Evolutionary conservation across 2,329 filamentous ascomycete genomes (phyloP), one percentile per base, ranked within the genome.

Genomic region (Lecanosticta acicola): DNA sequence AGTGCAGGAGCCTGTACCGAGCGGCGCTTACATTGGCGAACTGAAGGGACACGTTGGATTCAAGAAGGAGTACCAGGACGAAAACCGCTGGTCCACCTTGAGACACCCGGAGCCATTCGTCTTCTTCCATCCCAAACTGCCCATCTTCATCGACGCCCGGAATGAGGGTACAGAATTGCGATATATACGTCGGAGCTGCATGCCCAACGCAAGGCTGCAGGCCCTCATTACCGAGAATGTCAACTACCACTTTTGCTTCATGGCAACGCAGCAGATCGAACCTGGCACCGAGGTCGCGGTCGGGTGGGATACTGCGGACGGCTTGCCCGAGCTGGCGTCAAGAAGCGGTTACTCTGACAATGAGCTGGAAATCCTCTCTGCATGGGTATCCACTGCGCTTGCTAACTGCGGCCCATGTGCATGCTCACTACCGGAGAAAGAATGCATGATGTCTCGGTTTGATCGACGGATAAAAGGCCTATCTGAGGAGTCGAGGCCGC

Each of bases 161-260:
- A 80, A 80, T 63, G 88, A 94, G 70, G 93, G 91, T 17, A 95
- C 87, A 3, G 72, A 81, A 29, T 82, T 93, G 46, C 85, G 93
- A 36, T 96, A 93, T 63, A 82, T 94, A n/a, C 81, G 93, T 46
- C 81, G 91, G 55, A 97, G 93, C 59, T 98, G 93, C 70, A 81
- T 80, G 50, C 87, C 93, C 1, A 98, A 97, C 61, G 81, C 93
- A n/a, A 77, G 79, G 24, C 74, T 97, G 58, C 90, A 93, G 63
- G 94, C 90, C 0, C 86, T 89, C 55, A 79, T 96, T 39, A 87
- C 87, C 1, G 83, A 81, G 38, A 77, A 78, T 3, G 83, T 81
- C 1, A 84, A 91, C 54, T 94, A 91, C 61, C 87, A 93, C 62
- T 95, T 97, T 66, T 96, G 91, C 79, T 83, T 96, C 53, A 81